Base-by-base conservation (phyloP, 164 flowering plant species). In the Aristolochia contorta region DNA sequence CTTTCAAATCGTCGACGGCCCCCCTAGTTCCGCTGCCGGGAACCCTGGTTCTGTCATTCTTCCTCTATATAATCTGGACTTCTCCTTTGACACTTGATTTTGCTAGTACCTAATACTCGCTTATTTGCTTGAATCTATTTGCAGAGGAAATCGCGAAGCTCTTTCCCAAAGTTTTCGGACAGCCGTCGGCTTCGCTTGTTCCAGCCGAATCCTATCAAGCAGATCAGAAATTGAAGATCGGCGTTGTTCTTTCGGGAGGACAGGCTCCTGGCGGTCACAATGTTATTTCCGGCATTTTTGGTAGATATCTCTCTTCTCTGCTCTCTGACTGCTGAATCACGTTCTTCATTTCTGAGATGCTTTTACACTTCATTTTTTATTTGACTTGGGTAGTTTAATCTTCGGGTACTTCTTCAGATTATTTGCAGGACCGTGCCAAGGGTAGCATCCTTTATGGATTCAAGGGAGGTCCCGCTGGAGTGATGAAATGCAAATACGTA, bases 211-310 rank as follows among this genome's bases (percentile, higher is more conserved):
- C 73, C 9, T 71, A 30, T 19, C 56, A 21, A 20, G 58, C 74
- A 8, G 80, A 65, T 57, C 75, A 70, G 72, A 80, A 74, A 67
- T 67, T 90, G 83, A 93, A 88, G 79, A 84, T 93, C 54, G 99
- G 97, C 12, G 97, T 93, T 27, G 97, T 93, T 46, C 72, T 93
- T 60, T 93, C 98, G 19, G 98, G 98, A 47, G 98, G 98, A 21
- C 98, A 92, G 72, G 98, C 98, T n/a, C 99, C 98, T 12, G 99
- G 99, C 23, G 98, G 98, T 21, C 99, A 90, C 76, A 93, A 93
- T 78, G 97, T 93, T 37, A 93, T 93, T 37, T 84, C 79, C 66
- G 99, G 96, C 64, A 79, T 90, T 56, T 90, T 77, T 55, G 99
- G 98, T 92, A 54, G 65, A 80, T 16, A 1, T 53, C 54, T 55